These are phyloP conservation scores for Cyamopsis tetragonoloba DNA, from an alignment of 306 rosid species.

Conservation along the genomic window DNA sequence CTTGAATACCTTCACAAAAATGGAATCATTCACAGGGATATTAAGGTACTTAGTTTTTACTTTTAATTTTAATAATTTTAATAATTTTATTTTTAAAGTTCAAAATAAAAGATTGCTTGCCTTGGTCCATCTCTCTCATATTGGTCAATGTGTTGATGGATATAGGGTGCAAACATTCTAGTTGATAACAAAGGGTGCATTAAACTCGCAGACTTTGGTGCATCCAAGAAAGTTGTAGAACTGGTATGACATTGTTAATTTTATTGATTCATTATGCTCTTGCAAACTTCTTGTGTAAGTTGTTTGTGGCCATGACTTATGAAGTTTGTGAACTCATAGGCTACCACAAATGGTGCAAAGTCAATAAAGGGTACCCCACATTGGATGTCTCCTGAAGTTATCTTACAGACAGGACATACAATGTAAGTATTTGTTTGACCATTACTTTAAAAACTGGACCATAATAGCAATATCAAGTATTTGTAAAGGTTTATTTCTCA, in stretches of 20 bases:
- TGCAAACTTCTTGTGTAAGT: slow-evolving; percentile 10
- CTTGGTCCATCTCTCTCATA: neutral
- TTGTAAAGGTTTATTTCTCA: slow-evolving; percentile 6
- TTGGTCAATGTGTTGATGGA: slow-evolving; percentile 24
- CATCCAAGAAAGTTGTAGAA: slow-evolving; percentile 95
- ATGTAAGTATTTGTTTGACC: slow-evolving; percentile 50
- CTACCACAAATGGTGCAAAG: slow-evolving; percentile 84
- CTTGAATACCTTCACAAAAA: slow-evolving; percentile 87
- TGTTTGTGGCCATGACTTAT: neutral
- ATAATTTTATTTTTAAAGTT: too few species aligned
- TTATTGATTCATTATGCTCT: slow-evolving; percentile 15
- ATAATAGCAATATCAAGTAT: neutral
- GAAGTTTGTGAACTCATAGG: slow-evolving; percentile 47
- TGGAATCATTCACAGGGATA: slow-evolving; percentile 90
- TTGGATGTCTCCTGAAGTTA: slow-evolving; percentile 99
- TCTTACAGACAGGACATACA: slow-evolving; percentile 93
- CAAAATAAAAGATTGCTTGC: neutral
- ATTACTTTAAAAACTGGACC: neutral
- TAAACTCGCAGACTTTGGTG: slow-evolving; percentile 96
- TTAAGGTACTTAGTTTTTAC: slow-evolving; percentile 52
- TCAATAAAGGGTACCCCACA: slow-evolving; percentile 97
- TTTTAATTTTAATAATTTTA: neutral
- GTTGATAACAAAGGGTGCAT: slow-evolving; percentile 96
- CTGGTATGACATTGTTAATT: slow-evolving; percentile 48
- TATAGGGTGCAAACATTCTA: slow-evolving; percentile 92